These are phyloP conservation scores for Dryadomyces quercus-mongolicae DNA, from an alignment of 2,329 filamentous ascomycete species.

Conservation along the genomic window DNA sequence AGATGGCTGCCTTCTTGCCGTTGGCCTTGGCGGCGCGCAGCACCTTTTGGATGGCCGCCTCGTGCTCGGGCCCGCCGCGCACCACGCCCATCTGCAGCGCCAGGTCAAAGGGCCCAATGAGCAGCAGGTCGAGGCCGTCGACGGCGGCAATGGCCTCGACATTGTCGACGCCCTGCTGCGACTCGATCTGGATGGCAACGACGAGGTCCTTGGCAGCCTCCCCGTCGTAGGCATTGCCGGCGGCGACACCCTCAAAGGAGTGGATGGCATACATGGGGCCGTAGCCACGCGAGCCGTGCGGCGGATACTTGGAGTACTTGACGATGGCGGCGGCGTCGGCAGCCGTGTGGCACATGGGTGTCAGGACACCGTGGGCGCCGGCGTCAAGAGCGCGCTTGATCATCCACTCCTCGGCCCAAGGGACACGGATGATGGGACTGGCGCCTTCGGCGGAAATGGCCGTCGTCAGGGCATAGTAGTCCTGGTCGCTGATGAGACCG, in stretches of 20 bases:
- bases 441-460: conserved; percentile 27
- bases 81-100: conserved; percentile 23
- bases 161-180: conserved; percentile 24
- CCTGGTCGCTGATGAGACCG: conserved; percentile 22
- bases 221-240: conserved; percentile 19
- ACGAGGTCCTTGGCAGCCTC: conserved; percentile 19
- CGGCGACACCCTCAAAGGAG: conserved; percentile 14
- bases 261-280: conserved; percentile 21
- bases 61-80: conserved; percentile 21
- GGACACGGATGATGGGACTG: conserved; percentile 31
- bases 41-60: conserved; percentile 24
- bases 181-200: conserved; percentile 28
- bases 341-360: conserved; percentile 24
- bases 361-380: conserved; percentile 46
- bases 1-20: conserved; percentile 27
- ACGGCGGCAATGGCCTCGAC: conserved; percentile 29
- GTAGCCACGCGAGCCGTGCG: conserved; percentile 13
- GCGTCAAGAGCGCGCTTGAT: conserved; percentile 48
- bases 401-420: conserved; percentile 48
- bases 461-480: conserved; percentile 21
- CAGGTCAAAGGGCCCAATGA: conserved; percentile 23
- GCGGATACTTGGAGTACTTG: conserved; percentile 14
- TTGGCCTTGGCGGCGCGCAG: conserved; percentile 20
- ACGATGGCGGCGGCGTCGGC: conserved; percentile 15
- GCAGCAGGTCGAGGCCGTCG: conserved; percentile 25